Base-by-base conservation (phyloP, 2,329 filamentous ascomycete genomes). In the Acephala macrosclerotiorum region DNA sequence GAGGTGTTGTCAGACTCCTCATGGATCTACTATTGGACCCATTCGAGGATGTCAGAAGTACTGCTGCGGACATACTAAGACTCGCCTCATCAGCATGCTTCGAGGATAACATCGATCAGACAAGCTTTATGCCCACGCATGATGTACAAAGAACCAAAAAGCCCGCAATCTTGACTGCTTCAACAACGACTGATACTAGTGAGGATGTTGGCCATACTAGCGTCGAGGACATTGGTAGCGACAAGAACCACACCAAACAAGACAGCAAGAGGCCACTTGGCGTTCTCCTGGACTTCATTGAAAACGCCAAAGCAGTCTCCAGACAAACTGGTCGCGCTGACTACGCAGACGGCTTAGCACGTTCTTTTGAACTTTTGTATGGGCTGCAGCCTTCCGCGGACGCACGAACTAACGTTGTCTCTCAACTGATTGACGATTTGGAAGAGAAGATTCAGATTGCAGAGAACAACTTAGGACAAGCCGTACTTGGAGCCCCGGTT, bases 281-380 rank as follows among this genome's bases (percentile, higher is more conserved):
- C 22, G 14, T 84, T 11, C 76, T 89, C 33, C 69, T 68, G 3
- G 77, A 80, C 18, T 85, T 89, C 62, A 80, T 86, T 45, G 72
- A 68, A 1, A 82, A 82, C 61, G 86, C 88, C 0, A 85, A 90
- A 64, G 77, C 79, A 3, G 80, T 87, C 38, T 89, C 92, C 65
- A 83, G 88, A 25, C 82, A 81, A 29, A 97, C 93, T 4, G 93
- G 93, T 25, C 87, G 96, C 67, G 95, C 94, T 14, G 94, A 98
- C 75, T 93, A 97, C 76, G 94, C 94, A 1, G 95, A 99, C 78
- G 95, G 95, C 11, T 89, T 96, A 57, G 95, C 94, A 38, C 89
- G 93, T 61, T 83, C 90, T 2, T 91, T 90, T 67, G 88, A 91
- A 47, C 80, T 97, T 18, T 77, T 93, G 3, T 92, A 89, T 74